A percentile compares a stretch with the other conserved stretches of the same genome.
phyloP scores from a whole-genome alignment of 2,329 filamentous ascomycete genomes.

The Dactylellina drechsleri region DNA sequence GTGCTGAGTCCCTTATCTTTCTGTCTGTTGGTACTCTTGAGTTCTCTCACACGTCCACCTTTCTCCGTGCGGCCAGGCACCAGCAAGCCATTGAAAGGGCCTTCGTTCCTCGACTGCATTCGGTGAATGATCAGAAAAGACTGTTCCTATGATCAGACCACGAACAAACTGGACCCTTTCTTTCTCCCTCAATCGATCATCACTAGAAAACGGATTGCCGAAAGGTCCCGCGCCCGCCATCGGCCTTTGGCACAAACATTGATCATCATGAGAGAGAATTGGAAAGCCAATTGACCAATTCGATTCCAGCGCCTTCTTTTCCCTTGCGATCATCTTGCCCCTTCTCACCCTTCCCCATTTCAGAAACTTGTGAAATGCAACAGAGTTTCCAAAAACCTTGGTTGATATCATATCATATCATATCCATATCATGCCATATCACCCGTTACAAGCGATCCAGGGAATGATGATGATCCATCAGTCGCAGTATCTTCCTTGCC shows the following conservation, averaged over 20 bases:
- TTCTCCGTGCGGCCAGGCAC: constrained; percentile 36
- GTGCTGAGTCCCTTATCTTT: constrained; percentile 6
- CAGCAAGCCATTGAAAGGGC: background rate
- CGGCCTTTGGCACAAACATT: constrained; percentile 1
- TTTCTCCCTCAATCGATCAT: constrained; percentile 1
- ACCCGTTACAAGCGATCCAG: background rate
- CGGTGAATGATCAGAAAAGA: constrained; percentile 41
- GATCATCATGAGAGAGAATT: background rate
- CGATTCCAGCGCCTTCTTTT: constrained; percentile 8
- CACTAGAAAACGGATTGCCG: constrained; percentile 12
- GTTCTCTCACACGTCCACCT: constrained; percentile 7
- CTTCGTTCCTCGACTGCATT: constrained; percentile 20
- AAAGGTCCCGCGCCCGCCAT: constrained; percentile 30
- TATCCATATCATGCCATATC: background rate
- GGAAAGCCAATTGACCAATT: constrained; percentile 8
- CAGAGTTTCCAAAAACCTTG: background rate
- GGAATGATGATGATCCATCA: constrained; percentile 1
- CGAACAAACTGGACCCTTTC: constrained; percentile 16
- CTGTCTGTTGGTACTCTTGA: too few species aligned
- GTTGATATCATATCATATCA: too few species aligned
- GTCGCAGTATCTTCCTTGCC: constrained; percentile 7
- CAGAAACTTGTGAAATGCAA: constrained; percentile 4
- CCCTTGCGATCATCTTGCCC: constrained; percentile 1
- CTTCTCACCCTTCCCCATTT: background rate
- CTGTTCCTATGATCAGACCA: constrained; percentile 42